Conservation (phyloP, 202 grass and related monocot genomes). For the Alloteropsis angusta region DNA sequence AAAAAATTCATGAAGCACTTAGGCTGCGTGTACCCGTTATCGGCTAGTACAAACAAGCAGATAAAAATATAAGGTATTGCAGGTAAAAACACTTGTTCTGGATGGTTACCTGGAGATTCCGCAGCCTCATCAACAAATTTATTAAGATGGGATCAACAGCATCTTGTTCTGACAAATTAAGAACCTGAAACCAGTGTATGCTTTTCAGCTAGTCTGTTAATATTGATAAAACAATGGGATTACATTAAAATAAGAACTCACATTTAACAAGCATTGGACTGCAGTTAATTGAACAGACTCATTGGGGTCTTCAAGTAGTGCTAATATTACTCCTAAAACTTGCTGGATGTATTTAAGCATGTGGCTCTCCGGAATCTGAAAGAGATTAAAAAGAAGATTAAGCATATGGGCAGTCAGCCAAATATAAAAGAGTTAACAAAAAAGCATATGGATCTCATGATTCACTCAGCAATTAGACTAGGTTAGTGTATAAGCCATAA, state of each 20-base stretch:
- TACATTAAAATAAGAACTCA: slow-evolving; percentile 36
- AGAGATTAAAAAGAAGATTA: neutral
- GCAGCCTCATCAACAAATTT: slow-evolving; percentile 79
- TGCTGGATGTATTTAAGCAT: slow-evolving; percentile 79
- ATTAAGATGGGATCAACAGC: slow-evolving; percentile 73
- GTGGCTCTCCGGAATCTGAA: slow-evolving; percentile 76
- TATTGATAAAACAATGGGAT: slow-evolving; percentile 13
- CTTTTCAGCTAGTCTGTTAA: slow-evolving; percentile 12
- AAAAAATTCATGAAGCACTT: neutral
- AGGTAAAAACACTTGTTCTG: neutral
- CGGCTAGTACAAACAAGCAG: neutral
- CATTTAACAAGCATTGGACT: slow-evolving; percentile 87
- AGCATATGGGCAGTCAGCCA: too few species aligned
- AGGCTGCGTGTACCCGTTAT: neutral
- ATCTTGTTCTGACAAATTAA: slow-evolving; percentile 71
- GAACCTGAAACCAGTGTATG: slow-evolving; percentile 50
- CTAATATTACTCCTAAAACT: slow-evolving; percentile 76
- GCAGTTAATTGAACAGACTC: slow-evolving; percentile 93
- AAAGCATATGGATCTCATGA: slow-evolving; percentile 9
- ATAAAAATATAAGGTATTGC: neutral
- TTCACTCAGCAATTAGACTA: slow-evolving; percentile 7
- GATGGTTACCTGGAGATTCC: slow-evolving; percentile 82
- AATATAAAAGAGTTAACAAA: neutral
- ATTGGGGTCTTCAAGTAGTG: slow-evolving; percentile 86
- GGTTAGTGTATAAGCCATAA: neutral